Evolutionary conservation across 1,284 basidiomycete species (phyloP).

Genomic region (Trametes hirsuta): DNA sequence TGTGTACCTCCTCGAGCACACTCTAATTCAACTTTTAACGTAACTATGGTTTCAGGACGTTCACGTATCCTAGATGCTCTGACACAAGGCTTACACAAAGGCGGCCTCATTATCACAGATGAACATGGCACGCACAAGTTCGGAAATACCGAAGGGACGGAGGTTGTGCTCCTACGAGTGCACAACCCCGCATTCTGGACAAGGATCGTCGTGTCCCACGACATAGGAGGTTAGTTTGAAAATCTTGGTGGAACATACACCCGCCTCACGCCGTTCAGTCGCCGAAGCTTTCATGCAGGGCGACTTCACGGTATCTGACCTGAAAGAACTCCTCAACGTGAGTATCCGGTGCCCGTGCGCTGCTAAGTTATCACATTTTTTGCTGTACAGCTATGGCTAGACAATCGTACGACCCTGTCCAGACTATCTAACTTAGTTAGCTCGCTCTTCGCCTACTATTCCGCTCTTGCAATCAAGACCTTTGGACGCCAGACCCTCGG

Average conservation of each 20-base stretch:
- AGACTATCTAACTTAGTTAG: conserved; percentile 50
- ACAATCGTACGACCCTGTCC: conserved; percentile 55
- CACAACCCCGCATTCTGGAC: neutral
- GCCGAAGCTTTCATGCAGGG: conserved; percentile 86
- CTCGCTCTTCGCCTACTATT: conserved; percentile 43
- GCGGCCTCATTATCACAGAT: neutral
- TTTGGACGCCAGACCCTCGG: conserved; percentile 1
- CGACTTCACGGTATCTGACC: conserved; percentile 68
- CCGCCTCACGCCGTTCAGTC: conserved; percentile 43
- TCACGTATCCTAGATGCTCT: no score
- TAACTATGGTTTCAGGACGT: no score
- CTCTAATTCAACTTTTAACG: no score
- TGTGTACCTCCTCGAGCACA: no score
- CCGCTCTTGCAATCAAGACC: conserved; percentile 60
- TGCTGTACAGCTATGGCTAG: conserved; percentile 65
- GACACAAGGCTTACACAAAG: neutral
- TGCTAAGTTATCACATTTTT: neutral
- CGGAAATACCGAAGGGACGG: neutral
- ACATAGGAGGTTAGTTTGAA: conserved; percentile 58
- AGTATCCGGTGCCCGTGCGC: conserved; percentile 33
- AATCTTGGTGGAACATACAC: neutral
- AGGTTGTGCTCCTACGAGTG: neutral
- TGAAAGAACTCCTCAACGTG: conserved; percentile 76
- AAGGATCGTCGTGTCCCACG: conserved; percentile 24
- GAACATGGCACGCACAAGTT: neutral